Base-by-base conservation (phyloP, 768 basidiomycete species). In the Boletus insuetus region DNA sequence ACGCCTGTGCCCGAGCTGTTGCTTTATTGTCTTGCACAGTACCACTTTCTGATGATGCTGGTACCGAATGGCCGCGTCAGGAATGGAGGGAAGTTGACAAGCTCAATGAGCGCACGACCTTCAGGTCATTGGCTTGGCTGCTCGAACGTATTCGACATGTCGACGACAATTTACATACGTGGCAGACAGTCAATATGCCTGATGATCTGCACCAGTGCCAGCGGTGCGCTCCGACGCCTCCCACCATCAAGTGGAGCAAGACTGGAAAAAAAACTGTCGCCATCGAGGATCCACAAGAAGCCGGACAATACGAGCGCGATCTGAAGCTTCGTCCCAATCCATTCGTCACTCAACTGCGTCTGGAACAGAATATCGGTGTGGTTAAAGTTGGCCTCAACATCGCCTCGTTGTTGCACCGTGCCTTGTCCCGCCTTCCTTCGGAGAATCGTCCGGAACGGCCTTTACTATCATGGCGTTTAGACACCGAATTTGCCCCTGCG, bases 341-440 rank as follows among this genome's bases (percentile, higher is more conserved):
- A 0, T 93, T 97, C 67, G 81, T 95, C 49, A 89, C 94, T 0
- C 92, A 94, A 66, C 79, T 94, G 31, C 86, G 81, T 61, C 68
- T 89, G 26, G 81, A 83, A 20, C 71, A 83, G 40, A 82, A 82
- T 19, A 68, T 76, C 5, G 94, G 93, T 0, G 78, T 77, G 37
- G 85, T 95, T 46, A 84, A 87, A 53, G 85, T 97, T 32, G 95
- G 93, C 38, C 81, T 95, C 64, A 98, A 98, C 66, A 80, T 94
- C 34, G 82, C 89, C 4, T 91, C 94, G 3, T 79, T 97, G 31
- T 77, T 92, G 48, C 95, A 98, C 68, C 90, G 91, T 44, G 95
- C 94, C 1, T 67, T 88, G 34, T 83, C 91, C 1, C 84, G 89
- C 41, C 79, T 97, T 22, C 94, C 95, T 8, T 67, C 79, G 20